These are phyloP conservation scores for Neurospora pannonica DNA, from an alignment of 495 filamentous ascomycete species.

Conservation along the genomic window DNA sequence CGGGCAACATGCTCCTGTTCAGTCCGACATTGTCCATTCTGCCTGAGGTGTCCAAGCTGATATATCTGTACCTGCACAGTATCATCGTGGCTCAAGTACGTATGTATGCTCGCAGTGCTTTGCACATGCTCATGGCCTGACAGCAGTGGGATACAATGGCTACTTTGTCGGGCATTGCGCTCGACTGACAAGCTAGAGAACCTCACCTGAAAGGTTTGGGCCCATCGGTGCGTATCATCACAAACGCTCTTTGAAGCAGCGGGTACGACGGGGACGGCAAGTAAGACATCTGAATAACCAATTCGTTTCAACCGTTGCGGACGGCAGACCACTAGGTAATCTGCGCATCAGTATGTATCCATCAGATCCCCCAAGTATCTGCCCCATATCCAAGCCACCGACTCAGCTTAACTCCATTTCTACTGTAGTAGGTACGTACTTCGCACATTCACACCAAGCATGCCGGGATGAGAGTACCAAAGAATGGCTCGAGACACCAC, in stretches of 20 bases:
- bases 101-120: background rate
- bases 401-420: background rate
- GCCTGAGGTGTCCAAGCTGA: background rate
- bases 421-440: background rate
- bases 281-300: background rate
- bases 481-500: conserved; percentile 1
- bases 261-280: background rate
- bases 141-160: background rate
- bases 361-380: background rate
- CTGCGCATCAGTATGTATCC: background rate
- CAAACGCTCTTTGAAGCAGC: background rate
- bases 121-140: background rate
- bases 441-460: background rate
- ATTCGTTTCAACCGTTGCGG: background rate
- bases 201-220: background rate
- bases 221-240: background rate
- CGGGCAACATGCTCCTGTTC: background rate
- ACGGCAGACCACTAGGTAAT: background rate
- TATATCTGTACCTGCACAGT: background rate
- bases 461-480: background rate
- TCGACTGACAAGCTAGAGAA: background rate
- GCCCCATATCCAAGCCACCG: background rate
- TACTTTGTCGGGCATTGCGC: background rate
- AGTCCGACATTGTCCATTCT: background rate
- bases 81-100: background rate